Base-by-base conservation (phyloP, 495 filamentous ascomycete species). In the Penicillium odoratum region DNA sequence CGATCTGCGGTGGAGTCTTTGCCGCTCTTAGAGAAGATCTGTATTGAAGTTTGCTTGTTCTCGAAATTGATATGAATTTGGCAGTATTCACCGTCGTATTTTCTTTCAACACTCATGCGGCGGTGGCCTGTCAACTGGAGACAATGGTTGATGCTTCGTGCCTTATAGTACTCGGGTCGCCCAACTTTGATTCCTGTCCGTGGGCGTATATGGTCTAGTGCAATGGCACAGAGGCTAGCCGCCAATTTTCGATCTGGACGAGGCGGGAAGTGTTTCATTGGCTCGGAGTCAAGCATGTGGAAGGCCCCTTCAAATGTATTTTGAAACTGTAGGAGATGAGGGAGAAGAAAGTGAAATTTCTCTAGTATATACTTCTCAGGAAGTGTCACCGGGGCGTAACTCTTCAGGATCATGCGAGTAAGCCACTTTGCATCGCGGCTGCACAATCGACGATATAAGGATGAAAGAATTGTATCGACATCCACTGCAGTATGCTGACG, bases 1-100 rank as follows among this genome's bases (percentile, higher is more conserved):
- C 88, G 81, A 69, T 95, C 92, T 46, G 68, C 51, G 0, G 91
- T 96, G 7, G 91, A 93, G 59, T 96, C 90, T 63, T 93, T 93
- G 38, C 92, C 91, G 58, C 90, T 93, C 70, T 96, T 96, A 8
- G 90, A 94, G 65, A 95, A 95, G 29, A 96, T 90, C 46, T 87
- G 86, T 8, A 96, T 85, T 36, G 74, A 78, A 31, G 79, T 77
- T 4, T 78, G 53, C 0, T 65, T 64, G 45, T 81, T 85, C 4
- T 75, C 74, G 16, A 91, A 74, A 57, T 95, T 85, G 21, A 96
- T 81, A 57, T 96, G 92, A 28, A 96, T 86, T 63, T 95, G 89
- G 62, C 89, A 93, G 56, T 93, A 94, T 67, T 94, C 90, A 3
- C 92, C 91, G 61, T 96, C 92, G 52, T 94, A 86, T 67, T 95